A percentile compares a stretch with the other conserved stretches of the same genome.
Evolutionary conservation across 345 rosid genomes (phyloP).

Genomic region (Hypericum androsaemum): DNA sequence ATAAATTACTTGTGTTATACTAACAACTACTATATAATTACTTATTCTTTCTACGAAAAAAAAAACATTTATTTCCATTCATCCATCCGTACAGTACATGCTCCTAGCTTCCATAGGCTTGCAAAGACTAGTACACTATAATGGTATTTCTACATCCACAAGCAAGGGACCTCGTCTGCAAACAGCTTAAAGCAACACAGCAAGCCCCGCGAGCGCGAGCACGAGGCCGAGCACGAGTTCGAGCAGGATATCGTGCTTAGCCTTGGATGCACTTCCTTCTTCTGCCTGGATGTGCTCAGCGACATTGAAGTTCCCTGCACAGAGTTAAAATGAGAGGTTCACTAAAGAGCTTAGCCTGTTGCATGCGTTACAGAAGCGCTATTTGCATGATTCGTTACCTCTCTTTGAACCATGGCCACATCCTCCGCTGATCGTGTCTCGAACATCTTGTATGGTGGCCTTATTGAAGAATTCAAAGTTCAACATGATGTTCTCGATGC

Average conservation of each 20-base stretch:
- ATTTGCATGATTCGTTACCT: constrained; percentile 21
- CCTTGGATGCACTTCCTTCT: constrained; percentile 24
- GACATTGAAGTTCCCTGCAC: constrained; percentile 66
- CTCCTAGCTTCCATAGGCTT: too few species aligned
- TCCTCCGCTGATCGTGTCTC: constrained; percentile 56
- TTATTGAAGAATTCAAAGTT: constrained; percentile 58
- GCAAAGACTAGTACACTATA: too few species aligned
- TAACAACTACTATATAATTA: too few species aligned
- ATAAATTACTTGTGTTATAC: too few species aligned
- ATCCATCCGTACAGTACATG: too few species aligned
- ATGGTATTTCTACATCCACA: too few species aligned
- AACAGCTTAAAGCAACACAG: constrained; percentile 18
- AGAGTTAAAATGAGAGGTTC: neutral
- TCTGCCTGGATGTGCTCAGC: constrained; percentile 32
- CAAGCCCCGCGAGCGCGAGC: constrained; percentile 20
- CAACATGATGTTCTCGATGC: constrained; percentile 44
- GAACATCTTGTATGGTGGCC: constrained; percentile 50
- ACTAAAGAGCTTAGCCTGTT: too few species aligned
- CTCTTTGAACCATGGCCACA: constrained; percentile 67
- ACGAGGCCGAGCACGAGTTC: constrained; percentile 16
- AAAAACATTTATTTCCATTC: too few species aligned
- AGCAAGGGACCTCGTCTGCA: too few species aligned
- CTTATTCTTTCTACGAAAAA: too few species aligned
- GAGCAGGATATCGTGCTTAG: constrained; percentile 15
- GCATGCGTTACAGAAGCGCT: too few species aligned